Base-by-base conservation (phyloP, 768 basidiomycete species). In the Cubamyces sp. region DNA sequence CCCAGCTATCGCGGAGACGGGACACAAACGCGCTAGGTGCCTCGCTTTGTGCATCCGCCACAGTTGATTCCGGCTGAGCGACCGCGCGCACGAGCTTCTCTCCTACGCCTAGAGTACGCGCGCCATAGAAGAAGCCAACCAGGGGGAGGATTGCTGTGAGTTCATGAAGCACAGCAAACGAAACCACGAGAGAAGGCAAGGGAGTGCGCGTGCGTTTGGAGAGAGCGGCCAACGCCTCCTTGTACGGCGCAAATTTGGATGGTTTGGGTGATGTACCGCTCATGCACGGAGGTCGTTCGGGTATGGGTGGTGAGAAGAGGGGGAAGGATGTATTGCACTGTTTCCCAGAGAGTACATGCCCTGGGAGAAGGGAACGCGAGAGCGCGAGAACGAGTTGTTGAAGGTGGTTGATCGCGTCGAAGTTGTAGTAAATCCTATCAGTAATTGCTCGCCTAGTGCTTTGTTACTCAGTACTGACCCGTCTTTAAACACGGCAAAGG, bases 91-190 rank as follows among this genome's bases (percentile, higher is more conserved):
- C 84, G 60, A 92, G 73, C 41, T 74, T 76, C 55, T 90, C 87
- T 0, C 95, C 94, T 23, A 91, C 72, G 3, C 89, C 90, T 1
- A 91, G 66, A 5, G 82, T 72, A 37, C 88, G 79, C 9, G 92
- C 85, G 0, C 79, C 78, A 69, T 85, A 92, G 73, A 94, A 96
- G 41, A 91, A 71, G 39, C 85, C 83, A 4, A 88, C 81, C 28
- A 95, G 80, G 2, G 94, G 92, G 0, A 86, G 79, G 53, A 95
- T 70, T 0, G 94, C 93, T 0, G 93, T 94, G 12, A 92, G 65
- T 70, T 97, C 94, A 70, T 97, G 95, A 2, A 97, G 79, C 55
- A 95, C 75, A 5, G 84, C 86, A 66, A 97, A 96, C 0, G 94
- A 92, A 43, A 91, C 65, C 9, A 84, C 65, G 64, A 97, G 82